Evolutionary conservation across 495 filamentous ascomycete species (phyloP).

Genomic region (Xanthoparmelia taractica): DNA sequence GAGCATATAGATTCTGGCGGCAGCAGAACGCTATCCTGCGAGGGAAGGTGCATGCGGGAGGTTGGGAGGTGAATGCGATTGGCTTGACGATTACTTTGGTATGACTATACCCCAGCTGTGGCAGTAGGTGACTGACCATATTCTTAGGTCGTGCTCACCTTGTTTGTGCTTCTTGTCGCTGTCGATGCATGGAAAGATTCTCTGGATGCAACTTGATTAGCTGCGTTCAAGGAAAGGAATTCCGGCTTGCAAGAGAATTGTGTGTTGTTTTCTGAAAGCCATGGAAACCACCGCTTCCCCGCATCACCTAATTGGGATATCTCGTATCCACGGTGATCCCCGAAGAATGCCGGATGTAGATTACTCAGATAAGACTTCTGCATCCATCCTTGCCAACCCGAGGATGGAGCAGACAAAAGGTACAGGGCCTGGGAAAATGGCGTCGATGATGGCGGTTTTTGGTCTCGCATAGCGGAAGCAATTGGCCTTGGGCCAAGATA

Average conservation of each 20-base stretch:
- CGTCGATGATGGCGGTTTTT: neutral
- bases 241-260: neutral
- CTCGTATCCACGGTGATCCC: neutral
- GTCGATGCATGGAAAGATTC: slow-evolving; percentile 10
- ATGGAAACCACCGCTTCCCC: neutral
- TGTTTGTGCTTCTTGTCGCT: slow-evolving; percentile 20
- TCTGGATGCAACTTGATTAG: neutral
- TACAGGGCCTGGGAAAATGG: neutral
- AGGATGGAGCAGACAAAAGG: neutral
- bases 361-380: neutral
- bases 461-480: neutral
- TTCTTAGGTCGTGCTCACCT: slow-evolving; percentile 12
- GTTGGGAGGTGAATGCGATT: slow-evolving; percentile 58
- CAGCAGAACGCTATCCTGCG: slow-evolving; percentile 59
- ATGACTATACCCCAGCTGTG: slow-evolving; percentile 26
- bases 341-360: neutral
- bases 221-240: neutral
- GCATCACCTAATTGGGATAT: neutral
- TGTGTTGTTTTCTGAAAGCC: neutral
- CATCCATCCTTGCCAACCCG: neutral
- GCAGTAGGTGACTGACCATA: neutral
- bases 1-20: slow-evolving; percentile 59
- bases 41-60: slow-evolving; percentile 58
- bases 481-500: no score
- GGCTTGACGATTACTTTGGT: slow-evolving; percentile 44